Percentiles rank a stretch among this genome's conserved stretches.
Evolutionary conservation across 352 stramenopile species (phyloP).

Genomic region (Vaucheria bursata): DNA sequence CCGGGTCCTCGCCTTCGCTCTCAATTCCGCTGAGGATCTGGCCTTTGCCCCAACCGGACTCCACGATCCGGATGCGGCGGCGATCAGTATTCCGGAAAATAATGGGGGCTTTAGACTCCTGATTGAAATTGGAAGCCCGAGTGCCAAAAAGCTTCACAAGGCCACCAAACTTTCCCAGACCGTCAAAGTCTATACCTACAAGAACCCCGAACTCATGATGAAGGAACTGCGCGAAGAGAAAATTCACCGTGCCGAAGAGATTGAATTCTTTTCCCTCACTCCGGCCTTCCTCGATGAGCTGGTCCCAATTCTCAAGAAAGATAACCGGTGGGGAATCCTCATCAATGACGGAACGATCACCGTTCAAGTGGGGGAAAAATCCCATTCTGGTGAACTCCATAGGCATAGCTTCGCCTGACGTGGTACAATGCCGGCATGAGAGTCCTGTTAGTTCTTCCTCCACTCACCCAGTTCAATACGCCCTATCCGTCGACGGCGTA

Average conservation of each 20-base stretch:
- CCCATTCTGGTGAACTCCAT: neutral
- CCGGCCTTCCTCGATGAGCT: neutral
- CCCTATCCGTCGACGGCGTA: too few relatives aligned
- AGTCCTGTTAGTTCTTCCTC: too few relatives aligned
- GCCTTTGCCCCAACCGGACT: neutral
- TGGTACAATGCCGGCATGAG: too few relatives aligned
- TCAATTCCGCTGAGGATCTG: neutral
- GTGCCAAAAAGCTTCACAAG: neutral
- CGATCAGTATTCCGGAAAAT: neutral
- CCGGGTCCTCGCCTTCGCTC: neutral
- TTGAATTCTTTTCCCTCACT: neutral
- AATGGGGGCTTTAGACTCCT: neutral
- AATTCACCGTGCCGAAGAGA: conserved; percentile 1
- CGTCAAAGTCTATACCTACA: neutral
- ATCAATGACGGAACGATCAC: neutral
- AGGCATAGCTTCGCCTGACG: neutral
- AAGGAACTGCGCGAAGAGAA: neutral
- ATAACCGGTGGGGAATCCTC: neutral
- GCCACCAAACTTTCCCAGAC: neutral
- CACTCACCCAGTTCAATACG: too few relatives aligned
- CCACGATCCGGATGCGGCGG: neutral
- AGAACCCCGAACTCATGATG: neutral
- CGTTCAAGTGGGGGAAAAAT: neutral
- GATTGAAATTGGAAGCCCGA: conserved; percentile 1
- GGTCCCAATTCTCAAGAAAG: neutral